A percentile compares a stretch with the other conserved stretches of the same genome.
Evolutionary conservation across 2,329 filamentous ascomycete species (phyloP).

Genomic region (Magnaporthiopsis incrustans): DNA sequence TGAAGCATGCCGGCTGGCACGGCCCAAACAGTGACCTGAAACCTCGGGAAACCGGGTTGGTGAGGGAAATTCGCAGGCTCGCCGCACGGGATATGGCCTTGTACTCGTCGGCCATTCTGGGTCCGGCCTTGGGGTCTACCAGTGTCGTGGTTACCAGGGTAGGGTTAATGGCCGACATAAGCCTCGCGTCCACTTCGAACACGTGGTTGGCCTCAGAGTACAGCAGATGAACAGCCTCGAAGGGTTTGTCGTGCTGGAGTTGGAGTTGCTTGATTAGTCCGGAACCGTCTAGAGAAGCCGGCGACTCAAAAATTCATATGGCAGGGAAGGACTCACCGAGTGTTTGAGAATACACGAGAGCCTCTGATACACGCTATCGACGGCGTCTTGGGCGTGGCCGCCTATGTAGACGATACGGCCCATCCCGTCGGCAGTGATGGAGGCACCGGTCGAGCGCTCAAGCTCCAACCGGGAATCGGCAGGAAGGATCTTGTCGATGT

Average conservation of each 20-base stretch:
- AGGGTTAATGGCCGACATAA: conserved; percentile 20
- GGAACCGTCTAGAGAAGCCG: not conserved
- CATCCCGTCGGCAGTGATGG: conserved; percentile 8
- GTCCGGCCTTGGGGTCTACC: conserved; percentile 16
- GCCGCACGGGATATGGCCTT: conserved; percentile 15
- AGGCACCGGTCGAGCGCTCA: conserved; percentile 7
- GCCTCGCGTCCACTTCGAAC: conserved; percentile 18
- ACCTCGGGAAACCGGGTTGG: conserved; percentile 9
- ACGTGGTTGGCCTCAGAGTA: conserved; percentile 17
- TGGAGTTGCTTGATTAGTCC: not conserved
- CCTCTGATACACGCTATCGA: conserved; percentile 10
- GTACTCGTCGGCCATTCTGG: conserved; percentile 13
- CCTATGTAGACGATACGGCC: conserved; percentile 16
- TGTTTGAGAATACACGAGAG: conserved; percentile 16
- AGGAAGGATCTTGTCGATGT: conserved; percentile 12
- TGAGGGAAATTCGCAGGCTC: conserved; percentile 20
- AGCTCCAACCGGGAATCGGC: conserved; percentile 10
- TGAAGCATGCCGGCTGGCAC: conserved; percentile 12
- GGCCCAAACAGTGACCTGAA: conserved; percentile 16
- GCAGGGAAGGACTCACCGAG: not conserved
- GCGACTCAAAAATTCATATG: not conserved
- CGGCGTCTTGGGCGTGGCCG: not conserved
- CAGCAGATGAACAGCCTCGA: conserved; percentile 15
- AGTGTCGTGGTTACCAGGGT: conserved; percentile 20
- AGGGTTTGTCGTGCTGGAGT: not conserved